Percentiles rank a stretch among this genome's conserved stretches.
phyloP scores from a whole-genome alignment of 2,329 filamentous ascomycete species.

The Amauroascus verrucosus region DNA sequence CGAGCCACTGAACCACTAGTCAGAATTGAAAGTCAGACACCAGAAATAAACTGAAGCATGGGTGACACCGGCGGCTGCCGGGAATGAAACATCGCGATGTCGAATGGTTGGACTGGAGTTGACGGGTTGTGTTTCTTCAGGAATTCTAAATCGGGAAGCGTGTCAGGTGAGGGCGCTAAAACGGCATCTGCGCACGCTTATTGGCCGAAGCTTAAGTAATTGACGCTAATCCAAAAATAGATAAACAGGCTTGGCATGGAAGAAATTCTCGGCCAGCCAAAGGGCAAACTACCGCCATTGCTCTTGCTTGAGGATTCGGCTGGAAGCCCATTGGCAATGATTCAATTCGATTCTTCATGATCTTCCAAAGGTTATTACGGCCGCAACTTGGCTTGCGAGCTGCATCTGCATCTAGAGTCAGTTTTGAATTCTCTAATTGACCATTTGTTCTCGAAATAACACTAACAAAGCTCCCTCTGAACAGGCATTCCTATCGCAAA shows the following conservation, averaged over 20 bases:
- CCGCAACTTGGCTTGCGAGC: slow-evolving; percentile 38
- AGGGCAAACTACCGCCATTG: neutral
- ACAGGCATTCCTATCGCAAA: slow-evolving; percentile 26
- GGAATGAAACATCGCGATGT: slow-evolving; percentile 1
- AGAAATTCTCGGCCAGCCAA: slow-evolving; percentile 8
- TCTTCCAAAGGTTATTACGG: slow-evolving; percentile 36
- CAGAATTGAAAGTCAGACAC: slow-evolving; percentile 1
- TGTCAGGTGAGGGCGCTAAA: slow-evolving; percentile 1
- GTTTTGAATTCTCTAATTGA: slow-evolving; percentile 14
- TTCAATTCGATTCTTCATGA: slow-evolving; percentile 25
- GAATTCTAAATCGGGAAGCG: slow-evolving; percentile 4
- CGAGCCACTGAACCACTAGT: slow-evolving; percentile 3
- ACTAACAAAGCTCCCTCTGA: slow-evolving; percentile 2
- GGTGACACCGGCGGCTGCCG: slow-evolving; percentile 6
- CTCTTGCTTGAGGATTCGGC: neutral
- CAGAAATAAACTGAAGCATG: neutral
- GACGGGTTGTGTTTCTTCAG: slow-evolving; percentile 4
- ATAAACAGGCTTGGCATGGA: neutral
- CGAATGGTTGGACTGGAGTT: slow-evolving; percentile 7
- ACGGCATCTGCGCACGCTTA: neutral
- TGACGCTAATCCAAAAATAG: neutral
- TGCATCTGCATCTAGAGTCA: slow-evolving; percentile 29
- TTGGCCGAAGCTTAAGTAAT: neutral
- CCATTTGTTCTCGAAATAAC: neutral
- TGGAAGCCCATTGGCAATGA: slow-evolving; percentile 10